Evolutionary conservation across 352 stramenopile genomes (phyloP).

Genomic region (Plasmopara halstedii): DNA sequence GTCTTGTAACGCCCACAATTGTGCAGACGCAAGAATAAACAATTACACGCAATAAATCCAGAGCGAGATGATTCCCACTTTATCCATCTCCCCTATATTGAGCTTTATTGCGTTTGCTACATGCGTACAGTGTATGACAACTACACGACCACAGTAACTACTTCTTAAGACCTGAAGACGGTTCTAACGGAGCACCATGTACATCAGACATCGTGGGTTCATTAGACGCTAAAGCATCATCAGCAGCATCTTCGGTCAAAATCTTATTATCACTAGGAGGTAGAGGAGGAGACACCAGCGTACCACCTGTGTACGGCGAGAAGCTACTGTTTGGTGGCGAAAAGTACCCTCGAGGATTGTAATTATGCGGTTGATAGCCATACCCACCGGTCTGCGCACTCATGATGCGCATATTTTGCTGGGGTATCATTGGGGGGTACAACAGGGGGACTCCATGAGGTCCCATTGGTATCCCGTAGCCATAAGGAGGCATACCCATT

Average conservation of each 20-base stretch:
- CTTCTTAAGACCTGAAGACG: slow-evolving; percentile 14
- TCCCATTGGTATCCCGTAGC: slow-evolving; percentile 58
- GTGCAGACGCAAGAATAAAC: slow-evolving; percentile 1
- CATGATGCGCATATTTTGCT: slow-evolving; percentile 51
- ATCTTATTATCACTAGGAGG: slow-evolving; percentile 22
- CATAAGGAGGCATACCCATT: slow-evolving; percentile 47
- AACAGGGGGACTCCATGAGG: slow-evolving; percentile 57
- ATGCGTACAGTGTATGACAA: background rate
- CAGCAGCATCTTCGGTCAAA: slow-evolving; percentile 1
- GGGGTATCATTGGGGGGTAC: slow-evolving; percentile 63
- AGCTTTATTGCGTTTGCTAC: slow-evolving; percentile 6
- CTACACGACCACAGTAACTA: slow-evolving; percentile 10
- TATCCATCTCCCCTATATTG: slow-evolving; percentile 24
- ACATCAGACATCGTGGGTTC: slow-evolving; percentile 14
- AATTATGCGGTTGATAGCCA: slow-evolving; percentile 47
- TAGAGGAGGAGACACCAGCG: slow-evolving; percentile 33
- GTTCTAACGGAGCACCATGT: slow-evolving; percentile 5
- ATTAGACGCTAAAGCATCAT: slow-evolving; percentile 5
- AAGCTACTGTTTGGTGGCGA: slow-evolving; percentile 37
- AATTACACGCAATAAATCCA: background rate
- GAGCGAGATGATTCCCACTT: slow-evolving; percentile 8
- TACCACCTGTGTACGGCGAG: slow-evolving; percentile 26
- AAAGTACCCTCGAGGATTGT: slow-evolving; percentile 56
- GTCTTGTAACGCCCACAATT: slow-evolving; percentile 8
- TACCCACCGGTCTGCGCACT: slow-evolving; percentile 33